Evolutionary conservation across 148 eudicot genomes (phyloP), one percentile per base, ranked within the genome.

Genomic region (Suaeda aralocaspica): DNA sequence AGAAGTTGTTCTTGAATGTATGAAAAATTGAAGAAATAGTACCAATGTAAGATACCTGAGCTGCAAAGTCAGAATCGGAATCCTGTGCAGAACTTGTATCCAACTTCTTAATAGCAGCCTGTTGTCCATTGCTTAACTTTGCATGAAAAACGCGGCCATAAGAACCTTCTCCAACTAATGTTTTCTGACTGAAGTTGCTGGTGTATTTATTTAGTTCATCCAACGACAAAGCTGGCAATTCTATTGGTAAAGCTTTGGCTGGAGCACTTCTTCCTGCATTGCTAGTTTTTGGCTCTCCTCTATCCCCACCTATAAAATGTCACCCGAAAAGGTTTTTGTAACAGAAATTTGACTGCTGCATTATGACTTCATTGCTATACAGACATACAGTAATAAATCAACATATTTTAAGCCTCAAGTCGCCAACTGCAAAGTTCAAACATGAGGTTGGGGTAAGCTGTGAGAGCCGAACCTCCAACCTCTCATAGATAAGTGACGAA

Each of bases 161-260:
- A 13, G 99, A 91, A 42, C 96, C 96, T 69, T 90, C 96, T 52
- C 96, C 96, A 24, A 90, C 74, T 76, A 90, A 66, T 29, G 89
- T 71, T 67, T 88, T 86, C 59, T 78, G 50, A 41, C 87, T 86
- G 63, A 90, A 90, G 73, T 84, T 88, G 41, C 74, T 64, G 1
- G 96, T 90, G 29, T 71, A 26, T 74, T 56, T 84, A 65, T 78
- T 88, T 46, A 90, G 70, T 76, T 88, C 91, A 59, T 77, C 82
- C 60, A 90, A 28, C 44, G 91, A 11, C 57, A 90, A n/a, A 64
- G 88, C 76, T 34, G 96, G 96, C 25, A 74, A 73, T 67, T 90
- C 96, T 69, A 88, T 88, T 2, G 91, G 91, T 66, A 90, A 77
- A 18, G 78, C 82, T 67, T 78, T 84, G 28, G 46, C 76, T 50